These are phyloP conservation scores for Cutaneotrichosporon cyanovorans DNA, from an alignment of 1,284 basidiomycete genomes.

Conservation along the genomic window DNA sequence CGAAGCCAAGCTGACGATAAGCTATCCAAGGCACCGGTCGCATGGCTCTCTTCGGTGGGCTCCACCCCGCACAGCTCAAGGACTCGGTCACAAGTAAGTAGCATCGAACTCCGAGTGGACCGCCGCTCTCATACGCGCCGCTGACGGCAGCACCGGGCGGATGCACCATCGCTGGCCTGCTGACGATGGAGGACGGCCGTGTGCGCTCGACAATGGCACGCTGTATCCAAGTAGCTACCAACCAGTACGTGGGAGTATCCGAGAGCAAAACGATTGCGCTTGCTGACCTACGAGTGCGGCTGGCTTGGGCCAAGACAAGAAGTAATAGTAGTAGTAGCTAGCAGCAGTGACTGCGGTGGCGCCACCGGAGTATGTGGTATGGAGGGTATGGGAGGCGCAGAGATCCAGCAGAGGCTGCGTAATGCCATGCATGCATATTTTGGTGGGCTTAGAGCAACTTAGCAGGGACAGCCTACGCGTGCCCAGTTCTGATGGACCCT, in stretches of 20 bases:
- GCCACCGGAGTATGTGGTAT: too few species aligned
- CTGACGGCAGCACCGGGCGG: constrained; percentile 75
- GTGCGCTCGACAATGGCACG: constrained; percentile 93
- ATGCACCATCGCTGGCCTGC: constrained; percentile 92
- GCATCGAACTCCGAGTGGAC: neutral
- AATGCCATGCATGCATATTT: neutral
- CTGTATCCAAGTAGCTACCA: constrained; percentile 87
- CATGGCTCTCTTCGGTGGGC: constrained; percentile 81
- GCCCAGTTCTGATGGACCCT: too few species aligned
- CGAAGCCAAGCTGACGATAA: constrained; percentile 46
- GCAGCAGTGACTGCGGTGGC: too few species aligned
- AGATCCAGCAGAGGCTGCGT: neutral
- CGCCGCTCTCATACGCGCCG: neutral
- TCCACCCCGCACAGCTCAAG: constrained; percentile 93
- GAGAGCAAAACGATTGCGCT: constrained; percentile 12
- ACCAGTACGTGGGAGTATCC: constrained; percentile 48
- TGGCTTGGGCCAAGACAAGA: constrained; percentile 44
- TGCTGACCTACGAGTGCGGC: constrained; percentile 28
- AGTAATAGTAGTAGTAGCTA: constrained; percentile 14
- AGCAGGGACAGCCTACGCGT: too few species aligned
- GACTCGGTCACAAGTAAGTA: constrained; percentile 90
- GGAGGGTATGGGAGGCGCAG: too few species aligned
- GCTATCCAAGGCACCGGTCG: constrained; percentile 94
- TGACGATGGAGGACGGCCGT: constrained; percentile 89
- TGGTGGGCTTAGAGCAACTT: too few species aligned